Percentiles rank a stretch among this genome's conserved stretches.
phyloP scores from a whole-genome alignment of 1,284 basidiomycete genomes.

The Leccinum subspadiceum region DNA sequence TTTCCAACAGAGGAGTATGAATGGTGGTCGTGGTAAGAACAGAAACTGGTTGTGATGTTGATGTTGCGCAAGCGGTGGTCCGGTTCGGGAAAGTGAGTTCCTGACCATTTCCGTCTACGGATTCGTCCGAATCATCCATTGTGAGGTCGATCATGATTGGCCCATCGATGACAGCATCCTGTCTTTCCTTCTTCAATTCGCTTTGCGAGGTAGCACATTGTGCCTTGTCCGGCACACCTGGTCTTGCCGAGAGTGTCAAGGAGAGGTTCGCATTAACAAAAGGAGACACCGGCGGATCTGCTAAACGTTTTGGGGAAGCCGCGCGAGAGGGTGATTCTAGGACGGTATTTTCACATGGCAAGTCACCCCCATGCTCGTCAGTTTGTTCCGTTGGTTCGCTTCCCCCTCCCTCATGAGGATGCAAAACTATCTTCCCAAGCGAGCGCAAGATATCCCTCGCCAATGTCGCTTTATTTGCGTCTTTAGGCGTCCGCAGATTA shows the following conservation, averaged over 20 bases:
- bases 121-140: slow-evolving; percentile 25
- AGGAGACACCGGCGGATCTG: neutral
- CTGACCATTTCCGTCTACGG: slow-evolving; percentile 13
- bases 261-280: neutral
- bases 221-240: neutral
- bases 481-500: slow-evolving; percentile 32
- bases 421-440: slow-evolving; percentile 28
- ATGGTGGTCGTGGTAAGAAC: slow-evolving; percentile 9
- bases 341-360: neutral
- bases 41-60: slow-evolving; percentile 8
- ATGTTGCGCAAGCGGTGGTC: slow-evolving; percentile 1
- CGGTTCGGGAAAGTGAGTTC: slow-evolving; percentile 11
- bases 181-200: slow-evolving; percentile 5
- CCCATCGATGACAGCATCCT: slow-evolving; percentile 2
- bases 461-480: slow-evolving; percentile 39
- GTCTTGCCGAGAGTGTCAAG: neutral
- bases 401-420: slow-evolving; percentile 6
- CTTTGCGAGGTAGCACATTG: neutral
- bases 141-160: slow-evolving; percentile 33
- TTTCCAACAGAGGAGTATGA: slow-evolving; percentile 22
- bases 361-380: neutral
- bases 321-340: neutral
- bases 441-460: slow-evolving; percentile 45
- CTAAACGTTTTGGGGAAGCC: neutral
- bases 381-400: neutral